Evolutionary conservation across 169 alveolate genomes (phyloP).

Genomic region (Sarcocystis neurona): DNA sequence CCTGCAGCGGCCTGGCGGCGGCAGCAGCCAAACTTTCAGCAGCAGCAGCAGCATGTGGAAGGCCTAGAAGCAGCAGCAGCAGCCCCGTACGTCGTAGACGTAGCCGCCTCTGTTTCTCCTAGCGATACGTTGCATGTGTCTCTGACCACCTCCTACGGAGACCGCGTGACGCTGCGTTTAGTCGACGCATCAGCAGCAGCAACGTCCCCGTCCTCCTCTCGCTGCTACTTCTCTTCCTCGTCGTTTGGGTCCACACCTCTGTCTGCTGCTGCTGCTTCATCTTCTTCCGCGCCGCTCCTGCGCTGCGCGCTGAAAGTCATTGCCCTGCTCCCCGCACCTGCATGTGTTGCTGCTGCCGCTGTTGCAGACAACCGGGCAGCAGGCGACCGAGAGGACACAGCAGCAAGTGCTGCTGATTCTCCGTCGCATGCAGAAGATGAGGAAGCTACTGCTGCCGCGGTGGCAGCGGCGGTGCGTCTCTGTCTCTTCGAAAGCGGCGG

Average conservation of each 20-base stretch:
- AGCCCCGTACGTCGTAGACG: not conserved
- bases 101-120: not conserved
- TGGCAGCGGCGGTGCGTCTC: too few species aligned
- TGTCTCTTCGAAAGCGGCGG: too few species aligned
- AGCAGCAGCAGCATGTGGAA: too few species aligned
- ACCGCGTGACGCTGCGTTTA: slow-evolving; percentile 1
- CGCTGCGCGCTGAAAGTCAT: not conserved
- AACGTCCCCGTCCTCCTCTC: not conserved
- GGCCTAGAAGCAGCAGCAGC: too few species aligned
- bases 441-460: too few species aligned
- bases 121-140: not conserved
- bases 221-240: not conserved
- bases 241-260: not conserved
- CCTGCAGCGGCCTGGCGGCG: slow-evolving; percentile 8
- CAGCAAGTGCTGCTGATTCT: too few species aligned
- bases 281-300: not conserved
- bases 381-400: too few species aligned
- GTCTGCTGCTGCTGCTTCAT: not conserved
- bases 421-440: too few species aligned
- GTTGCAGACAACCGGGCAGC: too few species aligned
- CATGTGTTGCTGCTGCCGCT: too few species aligned
- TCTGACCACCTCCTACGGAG: not conserved
- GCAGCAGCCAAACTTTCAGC: too few species aligned
- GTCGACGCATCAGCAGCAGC: not conserved
- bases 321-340: not conserved